Evolutionary conservation across 148 eudicot genomes (phyloP).

Genomic region (Camellia lanceoleosa): DNA sequence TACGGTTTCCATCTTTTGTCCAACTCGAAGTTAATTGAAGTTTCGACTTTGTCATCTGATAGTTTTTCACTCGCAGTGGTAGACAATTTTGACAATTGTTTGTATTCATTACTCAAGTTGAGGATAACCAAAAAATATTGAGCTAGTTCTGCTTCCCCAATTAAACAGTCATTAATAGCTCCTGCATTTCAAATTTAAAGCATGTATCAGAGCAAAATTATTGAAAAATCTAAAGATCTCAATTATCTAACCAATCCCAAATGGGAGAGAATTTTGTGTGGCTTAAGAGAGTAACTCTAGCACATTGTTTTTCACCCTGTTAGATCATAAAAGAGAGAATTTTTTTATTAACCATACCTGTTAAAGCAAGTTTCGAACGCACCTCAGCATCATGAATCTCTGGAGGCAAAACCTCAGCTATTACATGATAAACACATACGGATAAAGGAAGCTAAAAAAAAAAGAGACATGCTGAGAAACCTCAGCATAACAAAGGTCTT

Average conservation of each 20-base stretch:
- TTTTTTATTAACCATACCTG: constrained; percentile 1
- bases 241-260: background rate
- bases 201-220: background rate
- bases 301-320: background rate
- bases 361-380: constrained; percentile 75
- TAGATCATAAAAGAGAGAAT: background rate
- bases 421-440: background rate
- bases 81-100: constrained; percentile 49
- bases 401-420: constrained; percentile 18
- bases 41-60: constrained; percentile 14
- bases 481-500: too few relatives aligned
- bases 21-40: constrained; percentile 16
- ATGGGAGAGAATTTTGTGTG: background rate
- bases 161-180: constrained; percentile 49
- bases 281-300: background rate
- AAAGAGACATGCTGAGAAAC: too few relatives aligned
- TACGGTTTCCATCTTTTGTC: constrained; percentile 13
- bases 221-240: background rate
- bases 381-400: too few relatives aligned
- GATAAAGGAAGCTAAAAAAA: background rate
- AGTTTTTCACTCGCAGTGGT: background rate
- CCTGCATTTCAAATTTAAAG: constrained; percentile 39
- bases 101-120: constrained; percentile 46
- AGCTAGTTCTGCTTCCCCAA: constrained; percentile 50
- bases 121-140: constrained; percentile 48